A percentile compares a stretch with the other conserved stretches of the same genome.
Evolutionary conservation across 2,329 filamentous ascomycete species (phyloP).

Genomic region (Apiospora kogelbergensis): DNA sequence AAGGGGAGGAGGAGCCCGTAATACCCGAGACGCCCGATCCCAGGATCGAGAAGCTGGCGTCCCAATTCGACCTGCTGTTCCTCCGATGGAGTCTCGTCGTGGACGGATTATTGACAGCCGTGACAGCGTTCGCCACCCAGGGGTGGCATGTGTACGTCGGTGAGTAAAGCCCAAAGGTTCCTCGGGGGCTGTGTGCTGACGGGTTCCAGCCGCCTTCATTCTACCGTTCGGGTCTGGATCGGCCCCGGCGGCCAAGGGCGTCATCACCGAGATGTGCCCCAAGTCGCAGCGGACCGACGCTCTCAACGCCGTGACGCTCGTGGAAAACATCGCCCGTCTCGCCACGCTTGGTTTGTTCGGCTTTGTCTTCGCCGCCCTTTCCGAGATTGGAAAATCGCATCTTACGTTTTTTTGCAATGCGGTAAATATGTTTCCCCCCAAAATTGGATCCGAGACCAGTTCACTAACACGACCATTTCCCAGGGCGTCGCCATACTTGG

Average conservation of each 20-base stretch:
- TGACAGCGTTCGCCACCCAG: constrained; percentile 60
- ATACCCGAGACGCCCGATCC: constrained; percentile 18
- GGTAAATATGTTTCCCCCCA: constrained; percentile 31
- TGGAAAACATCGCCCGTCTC: constrained; percentile 67
- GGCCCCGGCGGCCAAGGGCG: constrained; percentile 68
- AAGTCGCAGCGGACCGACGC: constrained; percentile 63
- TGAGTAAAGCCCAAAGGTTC: constrained; percentile 24
- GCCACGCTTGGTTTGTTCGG: constrained; percentile 67
- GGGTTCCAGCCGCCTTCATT: constrained; percentile 54
- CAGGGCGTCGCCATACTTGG: neutral
- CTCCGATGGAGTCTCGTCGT: constrained; percentile 64
- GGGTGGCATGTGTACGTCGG: constrained; percentile 69
- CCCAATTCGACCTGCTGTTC: constrained; percentile 67
- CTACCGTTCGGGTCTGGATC: constrained; percentile 70
- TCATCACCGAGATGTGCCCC: constrained; percentile 71
- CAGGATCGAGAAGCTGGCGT: constrained; percentile 42
- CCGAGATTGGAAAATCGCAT: constrained; percentile 57
- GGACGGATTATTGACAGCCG: constrained; percentile 63
- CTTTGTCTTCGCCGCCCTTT: constrained; percentile 63
- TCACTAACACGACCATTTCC: neutral
- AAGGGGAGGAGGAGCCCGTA: neutral
- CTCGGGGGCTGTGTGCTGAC: neutral
- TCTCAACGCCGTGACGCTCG: constrained; percentile 65
- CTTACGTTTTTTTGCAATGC: constrained; percentile 69
- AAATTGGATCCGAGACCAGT: neutral